Base-by-base conservation (phyloP, 2,329 filamentous ascomycete species). In the Periconia sp. region DNA sequence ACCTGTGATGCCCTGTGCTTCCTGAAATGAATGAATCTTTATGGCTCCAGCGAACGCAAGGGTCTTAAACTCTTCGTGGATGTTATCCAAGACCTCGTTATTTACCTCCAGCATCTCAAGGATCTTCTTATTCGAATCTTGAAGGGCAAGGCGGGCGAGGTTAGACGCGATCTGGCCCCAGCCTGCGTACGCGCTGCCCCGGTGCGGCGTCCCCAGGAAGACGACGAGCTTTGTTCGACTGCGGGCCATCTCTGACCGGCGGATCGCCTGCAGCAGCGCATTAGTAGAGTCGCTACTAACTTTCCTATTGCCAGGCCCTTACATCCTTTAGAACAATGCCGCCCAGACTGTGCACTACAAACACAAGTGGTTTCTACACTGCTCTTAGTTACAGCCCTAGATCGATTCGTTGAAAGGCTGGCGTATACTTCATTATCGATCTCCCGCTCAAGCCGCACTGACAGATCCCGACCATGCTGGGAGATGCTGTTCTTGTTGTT, bases 181-280 rank as follows among this genome's bases (percentile, higher is more conserved):
- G 34, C 50, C 56, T 8, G 66, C 64, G 16, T 35, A 43, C 4
- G 29, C 30, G 40, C 63, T 69, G 23, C 70, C 71, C 21, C 65
- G 59, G 53, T 74, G 71, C 11, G 72, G 71, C 5, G 71, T 73
- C n/a, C 71, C 70, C 3, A 74, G 62, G 49, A 74, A 74, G 10
- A 73, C 35, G 35, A 73, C 46, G 1, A 65, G 40, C 39, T 59
- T 65, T 19, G 67, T 70, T 15, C 29, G 32, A 13, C 35, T 13
- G n/a, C 56, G 56, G 48, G 57, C 22, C 16, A 17, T 18, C 56
- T 40, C 40, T 7, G 66, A 72, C 45, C 58, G 53, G n/a, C 48
- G 50, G 19, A 72, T 54, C 19, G 66, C 66, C 66, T 72, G 40
- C 22, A 30, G 21, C 21, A 29, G 13, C 23, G 23, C 28, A 30